Base-by-base conservation (phyloP, 2,329 filamentous ascomycete genomes). In the Fusarium sp. region DNA sequence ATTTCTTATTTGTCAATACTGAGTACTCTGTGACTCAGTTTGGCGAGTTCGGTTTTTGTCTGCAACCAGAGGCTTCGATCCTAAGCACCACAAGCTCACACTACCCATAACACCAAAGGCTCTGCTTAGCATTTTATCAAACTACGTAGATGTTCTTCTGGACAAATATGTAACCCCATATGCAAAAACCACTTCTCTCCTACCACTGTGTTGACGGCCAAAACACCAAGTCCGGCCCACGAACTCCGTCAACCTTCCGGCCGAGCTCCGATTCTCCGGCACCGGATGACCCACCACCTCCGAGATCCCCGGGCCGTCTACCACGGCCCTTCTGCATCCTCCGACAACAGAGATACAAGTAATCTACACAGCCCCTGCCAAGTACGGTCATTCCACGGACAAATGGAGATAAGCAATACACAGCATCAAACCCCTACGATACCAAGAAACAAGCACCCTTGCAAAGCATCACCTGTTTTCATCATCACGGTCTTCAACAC, bases 341-440 rank as follows among this genome's bases (percentile, higher is more conserved):
- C 31, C 33, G 40, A 46, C 44, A 28, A 13, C 43, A 31, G 17
- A 31, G 9, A 33, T 44, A 33, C 15, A 54, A 44, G 40, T 31
- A 39, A 34, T 34, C 6, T 40, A 36, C 18, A 36, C 4, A 8
- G 24, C 5, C 20, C 34, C 31, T 15, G 28, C 20, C 17, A 11
- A 26, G 13, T 22, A 31, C 33, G 33, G 24, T 39, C 40, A 5
- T 34, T 59, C 42, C 26, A 24, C 14, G 42, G 40, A n/a, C 11
- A 26, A 26, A 48, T 33, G 46, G 42, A 59, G 62, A 53, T 65
- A 48, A n/a, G 40, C 31, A 10, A 24, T 22, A 15, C 11, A 24
- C 48, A 64, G 43, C 58, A 58, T 58, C 59, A 59, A 51, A 63
- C 50, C 59, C 58, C 58, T 63, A 58, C 43, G 48, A 50, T 63